phyloP scores from a whole-genome alignment of 2,329 filamentous ascomycete species.

The Aquanectria penicillioides region DNA sequence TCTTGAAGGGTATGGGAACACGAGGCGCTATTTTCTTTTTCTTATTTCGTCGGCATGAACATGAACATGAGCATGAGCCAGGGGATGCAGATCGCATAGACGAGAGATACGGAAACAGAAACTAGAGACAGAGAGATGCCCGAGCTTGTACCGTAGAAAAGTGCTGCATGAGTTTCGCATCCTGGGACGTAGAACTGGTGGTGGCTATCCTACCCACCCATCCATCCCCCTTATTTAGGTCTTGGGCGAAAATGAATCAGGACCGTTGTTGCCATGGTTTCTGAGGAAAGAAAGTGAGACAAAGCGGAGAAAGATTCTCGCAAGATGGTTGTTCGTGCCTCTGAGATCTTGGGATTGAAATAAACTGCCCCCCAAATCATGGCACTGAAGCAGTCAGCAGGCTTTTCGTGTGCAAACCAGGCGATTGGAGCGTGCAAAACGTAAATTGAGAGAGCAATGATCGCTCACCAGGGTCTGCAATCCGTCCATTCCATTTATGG shows the following conservation, averaged over 20 bases:
- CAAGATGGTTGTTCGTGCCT: not conserved
- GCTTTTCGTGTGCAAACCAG: constrained; percentile 13
- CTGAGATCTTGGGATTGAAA: not conserved
- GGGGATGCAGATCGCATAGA: constrained; percentile 12
- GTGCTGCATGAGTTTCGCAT: too few species aligned
- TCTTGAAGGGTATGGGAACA: constrained; percentile 7
- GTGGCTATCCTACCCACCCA: too few species aligned
- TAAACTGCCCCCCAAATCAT: too few species aligned
- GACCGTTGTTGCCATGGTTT: constrained; percentile 1
- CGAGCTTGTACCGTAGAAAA: not conserved
- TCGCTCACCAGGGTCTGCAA: constrained; percentile 22
- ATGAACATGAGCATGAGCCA: constrained; percentile 1
- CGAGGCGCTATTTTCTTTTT: constrained; percentile 15
- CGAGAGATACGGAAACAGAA: constrained; percentile 2
- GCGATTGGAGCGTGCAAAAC: constrained; percentile 18
- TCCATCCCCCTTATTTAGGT: not conserved
- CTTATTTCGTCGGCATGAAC: not conserved
- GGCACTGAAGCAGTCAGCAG: too few species aligned
- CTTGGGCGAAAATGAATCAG: too few species aligned
- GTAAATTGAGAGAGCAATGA: constrained; percentile 35
- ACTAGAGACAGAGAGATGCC: not conserved
- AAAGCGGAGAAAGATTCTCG: not conserved
- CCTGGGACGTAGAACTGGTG: too few species aligned
- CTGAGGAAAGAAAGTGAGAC: not conserved
- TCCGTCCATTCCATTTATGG: constrained; percentile 6